Conservation (phyloP, 352 stramenopile genomes). For the Discostella stelligera region DNA sequence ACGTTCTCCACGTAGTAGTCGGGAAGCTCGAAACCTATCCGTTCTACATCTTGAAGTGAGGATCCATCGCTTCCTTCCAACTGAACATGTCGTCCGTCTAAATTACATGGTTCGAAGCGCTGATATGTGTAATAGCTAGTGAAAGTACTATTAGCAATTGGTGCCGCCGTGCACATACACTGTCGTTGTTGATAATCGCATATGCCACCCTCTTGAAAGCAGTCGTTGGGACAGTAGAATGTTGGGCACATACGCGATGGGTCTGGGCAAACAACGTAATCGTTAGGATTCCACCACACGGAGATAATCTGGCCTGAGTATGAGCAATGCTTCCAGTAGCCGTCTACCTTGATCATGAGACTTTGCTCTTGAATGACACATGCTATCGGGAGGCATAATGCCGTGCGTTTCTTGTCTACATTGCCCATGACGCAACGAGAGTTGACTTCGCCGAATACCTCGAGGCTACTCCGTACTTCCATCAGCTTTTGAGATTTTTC, state of each 20-base stretch:
- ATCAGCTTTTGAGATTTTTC: slow-evolving; percentile 35
- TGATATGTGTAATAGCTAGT: slow-evolving; percentile 24
- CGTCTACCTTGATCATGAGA: slow-evolving; percentile 63
- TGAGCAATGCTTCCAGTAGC: slow-evolving; percentile 54
- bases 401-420: slow-evolving; percentile 38
- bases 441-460: slow-evolving; percentile 65
- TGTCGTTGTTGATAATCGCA: slow-evolving; percentile 68
- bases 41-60: slow-evolving; percentile 24
- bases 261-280: slow-evolving; percentile 65
- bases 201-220: slow-evolving; percentile 54
- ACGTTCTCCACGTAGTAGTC: slow-evolving; percentile 60
- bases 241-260: slow-evolving; percentile 68
- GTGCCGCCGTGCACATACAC: slow-evolving; percentile 56
- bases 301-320: slow-evolving; percentile 51
- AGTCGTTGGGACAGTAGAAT: slow-evolving; percentile 76
- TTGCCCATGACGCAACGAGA: slow-evolving; percentile 67
- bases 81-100: background rate
- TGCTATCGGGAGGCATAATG: slow-evolving; percentile 70
- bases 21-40: slow-evolving; percentile 44
- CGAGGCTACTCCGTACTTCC: slow-evolving; percentile 46
- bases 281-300: slow-evolving; percentile 53
- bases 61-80: background rate
- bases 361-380: slow-evolving; percentile 72
- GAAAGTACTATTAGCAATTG: slow-evolving; percentile 7
- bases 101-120: slow-evolving; percentile 34